Evolutionary conservation across 1,284 basidiomycete species (phyloP).

Genomic region (Irpex rosettiformis): DNA sequence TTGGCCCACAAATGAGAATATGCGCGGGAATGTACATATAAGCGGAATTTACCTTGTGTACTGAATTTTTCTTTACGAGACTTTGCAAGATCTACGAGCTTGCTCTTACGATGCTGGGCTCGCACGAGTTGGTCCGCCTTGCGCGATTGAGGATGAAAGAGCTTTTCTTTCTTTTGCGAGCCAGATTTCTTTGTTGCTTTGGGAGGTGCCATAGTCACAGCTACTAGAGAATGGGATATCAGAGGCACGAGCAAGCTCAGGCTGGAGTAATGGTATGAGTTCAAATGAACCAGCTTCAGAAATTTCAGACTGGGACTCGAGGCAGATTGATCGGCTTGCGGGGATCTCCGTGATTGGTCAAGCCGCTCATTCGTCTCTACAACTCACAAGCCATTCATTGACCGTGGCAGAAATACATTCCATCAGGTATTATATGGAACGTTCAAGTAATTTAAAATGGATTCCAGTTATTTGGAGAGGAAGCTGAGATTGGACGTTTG

Average conservation of each 20-base stretch:
- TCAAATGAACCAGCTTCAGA: not conserved
- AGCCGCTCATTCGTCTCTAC: not conserved
- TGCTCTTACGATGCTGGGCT: conserved; percentile 68
- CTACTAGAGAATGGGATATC: not conserved
- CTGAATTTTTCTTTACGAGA: conserved; percentile 57
- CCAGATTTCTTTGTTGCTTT: conserved; percentile 23
- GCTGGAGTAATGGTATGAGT: not conserved
- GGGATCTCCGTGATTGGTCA: not conserved
- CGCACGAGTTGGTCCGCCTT: conserved; percentile 81
- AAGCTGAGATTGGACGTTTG: too few species aligned
- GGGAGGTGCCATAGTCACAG: conserved; percentile 26
- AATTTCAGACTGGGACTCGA: too few species aligned
- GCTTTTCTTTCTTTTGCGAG: conserved; percentile 61
- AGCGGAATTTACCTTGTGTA: conserved; percentile 41
- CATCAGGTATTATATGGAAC: too few species aligned
- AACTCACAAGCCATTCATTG: too few species aligned
- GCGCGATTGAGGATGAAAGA: conserved; percentile 77
- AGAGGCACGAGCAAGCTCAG: not conserved
- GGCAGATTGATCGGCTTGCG: not conserved
- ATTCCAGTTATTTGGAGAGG: too few species aligned
- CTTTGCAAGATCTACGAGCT: conserved; percentile 54
- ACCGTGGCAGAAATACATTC: too few species aligned
- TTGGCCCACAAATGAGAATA: not conserved
- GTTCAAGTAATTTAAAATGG: too few species aligned
- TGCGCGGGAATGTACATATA: not conserved